Conservation (phyloP, 345 rosid species). For the Turnera subulata region DNA sequence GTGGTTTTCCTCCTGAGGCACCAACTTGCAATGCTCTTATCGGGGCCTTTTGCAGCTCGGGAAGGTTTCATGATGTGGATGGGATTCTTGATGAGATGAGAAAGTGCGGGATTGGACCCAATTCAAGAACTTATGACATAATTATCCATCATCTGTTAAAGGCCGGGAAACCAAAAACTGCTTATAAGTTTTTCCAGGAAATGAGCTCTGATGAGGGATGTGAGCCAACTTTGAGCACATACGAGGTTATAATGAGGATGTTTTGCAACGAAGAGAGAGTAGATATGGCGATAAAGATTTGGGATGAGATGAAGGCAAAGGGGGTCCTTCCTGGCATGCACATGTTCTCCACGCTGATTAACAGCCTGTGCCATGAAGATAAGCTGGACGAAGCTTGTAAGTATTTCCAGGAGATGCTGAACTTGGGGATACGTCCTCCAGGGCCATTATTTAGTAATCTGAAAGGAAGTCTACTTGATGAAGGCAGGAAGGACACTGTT, state of each 20-base stretch:
- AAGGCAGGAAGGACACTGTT: slow-evolving; percentile 52
- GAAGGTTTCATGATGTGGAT: slow-evolving; percentile 46
- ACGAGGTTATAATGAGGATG: slow-evolving; percentile 81
- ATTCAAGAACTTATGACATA: slow-evolving; percentile 70
- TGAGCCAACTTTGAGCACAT: slow-evolving; percentile 64
- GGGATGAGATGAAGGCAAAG: slow-evolving; percentile 73
- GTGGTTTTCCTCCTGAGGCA: slow-evolving; percentile 54
- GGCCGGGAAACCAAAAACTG: slow-evolving; percentile 48
- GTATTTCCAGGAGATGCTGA: slow-evolving; percentile 81
- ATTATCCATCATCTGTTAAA: slow-evolving; percentile 62
- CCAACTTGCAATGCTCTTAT: slow-evolving; percentile 83
- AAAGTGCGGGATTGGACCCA: slow-evolving; percentile 48
- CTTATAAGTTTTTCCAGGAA: slow-evolving; percentile 51
- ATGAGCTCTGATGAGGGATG: slow-evolving; percentile 40
- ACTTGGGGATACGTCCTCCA: slow-evolving; percentile 82
- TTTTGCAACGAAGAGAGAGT: slow-evolving; percentile 59
- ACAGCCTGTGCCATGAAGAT: slow-evolving; percentile 50
- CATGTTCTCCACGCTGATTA: slow-evolving; percentile 69
- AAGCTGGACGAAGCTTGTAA: slow-evolving; percentile 72
- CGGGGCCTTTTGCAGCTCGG: slow-evolving; percentile 72
- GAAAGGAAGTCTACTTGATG: slow-evolving; percentile 61
- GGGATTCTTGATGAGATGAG: slow-evolving; percentile 69
- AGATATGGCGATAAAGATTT: slow-evolving; percentile 57
- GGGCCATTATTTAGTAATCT: slow-evolving; percentile 68
- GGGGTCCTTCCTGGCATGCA: slow-evolving; percentile 88